Evolutionary conservation across 495 filamentous ascomycete genomes (phyloP).

Genomic region (Geoglossum glabrum): DNA sequence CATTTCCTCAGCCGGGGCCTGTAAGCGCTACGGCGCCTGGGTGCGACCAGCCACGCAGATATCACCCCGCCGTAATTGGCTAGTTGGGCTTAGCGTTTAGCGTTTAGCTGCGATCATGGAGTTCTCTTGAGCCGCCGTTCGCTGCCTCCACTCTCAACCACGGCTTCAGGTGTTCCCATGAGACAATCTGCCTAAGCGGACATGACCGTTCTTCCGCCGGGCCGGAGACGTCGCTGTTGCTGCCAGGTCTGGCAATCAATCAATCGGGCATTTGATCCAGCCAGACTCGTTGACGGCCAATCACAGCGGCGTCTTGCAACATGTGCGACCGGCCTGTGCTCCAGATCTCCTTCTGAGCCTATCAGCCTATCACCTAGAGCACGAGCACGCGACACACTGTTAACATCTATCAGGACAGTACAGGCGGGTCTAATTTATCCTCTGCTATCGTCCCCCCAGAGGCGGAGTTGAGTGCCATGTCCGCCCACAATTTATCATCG

Average conservation of each 20-base stretch:
- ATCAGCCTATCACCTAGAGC: constrained; percentile 1
- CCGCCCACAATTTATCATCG: background rate
- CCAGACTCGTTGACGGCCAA: background rate
- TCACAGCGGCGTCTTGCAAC: background rate
- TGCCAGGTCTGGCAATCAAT: background rate
- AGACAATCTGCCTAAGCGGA: background rate
- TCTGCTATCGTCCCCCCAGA: background rate
- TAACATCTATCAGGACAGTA: background rate
- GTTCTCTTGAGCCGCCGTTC: no score
- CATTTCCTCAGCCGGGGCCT: no score
- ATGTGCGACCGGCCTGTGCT: background rate
- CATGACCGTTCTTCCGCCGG: background rate
- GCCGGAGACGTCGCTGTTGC: background rate
- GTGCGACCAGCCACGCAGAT: no score
- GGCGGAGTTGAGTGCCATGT: background rate
- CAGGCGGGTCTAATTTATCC: background rate
- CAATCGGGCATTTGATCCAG: background rate
- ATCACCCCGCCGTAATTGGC: no score
- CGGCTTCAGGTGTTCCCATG: no score
- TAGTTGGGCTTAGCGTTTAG: no score
- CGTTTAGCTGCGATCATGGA: no score
- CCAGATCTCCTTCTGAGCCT: background rate
- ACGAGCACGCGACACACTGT: background rate
- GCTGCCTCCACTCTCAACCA: no score
- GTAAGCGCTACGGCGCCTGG: no score